phyloP scores from a whole-genome alignment of 495 filamentous ascomycete species.

The Aspergillus baeticus region DNA sequence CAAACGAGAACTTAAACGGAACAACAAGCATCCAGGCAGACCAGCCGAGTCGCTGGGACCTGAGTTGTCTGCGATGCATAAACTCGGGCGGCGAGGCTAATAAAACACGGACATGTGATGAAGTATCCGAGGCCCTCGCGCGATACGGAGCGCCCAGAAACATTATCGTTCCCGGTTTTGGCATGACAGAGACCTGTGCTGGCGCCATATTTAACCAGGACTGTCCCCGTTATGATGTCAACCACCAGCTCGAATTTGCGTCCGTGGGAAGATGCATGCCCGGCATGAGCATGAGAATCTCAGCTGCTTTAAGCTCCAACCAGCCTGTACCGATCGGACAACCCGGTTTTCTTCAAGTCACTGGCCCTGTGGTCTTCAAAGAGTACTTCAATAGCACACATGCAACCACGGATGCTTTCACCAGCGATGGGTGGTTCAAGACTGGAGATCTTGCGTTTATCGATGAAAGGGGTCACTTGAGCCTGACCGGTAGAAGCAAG shows the following conservation, averaged over 20 bases:
- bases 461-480: conserved; percentile 57
- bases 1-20: no score
- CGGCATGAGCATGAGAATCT: conserved; percentile 42
- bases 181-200: conserved; percentile 58
- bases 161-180: conserved; percentile 46
- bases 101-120: no score
- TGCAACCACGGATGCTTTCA: conserved; percentile 63
- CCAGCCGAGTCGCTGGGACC: no score
- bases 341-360: neutral
- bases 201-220: conserved; percentile 41
- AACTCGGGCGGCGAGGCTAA: no score
- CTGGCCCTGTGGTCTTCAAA: conserved; percentile 66
- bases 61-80: conserved; percentile 11
- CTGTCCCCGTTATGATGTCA: conserved; percentile 35
- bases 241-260: conserved; percentile 21
- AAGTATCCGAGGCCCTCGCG: no score
- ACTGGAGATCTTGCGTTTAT: conserved; percentile 71
- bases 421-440: conserved; percentile 74
- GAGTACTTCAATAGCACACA: conserved; percentile 71
- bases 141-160: conserved; percentile 12
- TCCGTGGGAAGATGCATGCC: conserved; percentile 39
- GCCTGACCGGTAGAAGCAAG: conserved; percentile 52
- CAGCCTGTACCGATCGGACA: neutral
- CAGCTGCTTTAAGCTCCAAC: neutral
- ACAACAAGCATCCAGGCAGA: no score